Evolutionary conservation across 306 rosid species (phyloP).

Genomic region (Corylus americana): DNA sequence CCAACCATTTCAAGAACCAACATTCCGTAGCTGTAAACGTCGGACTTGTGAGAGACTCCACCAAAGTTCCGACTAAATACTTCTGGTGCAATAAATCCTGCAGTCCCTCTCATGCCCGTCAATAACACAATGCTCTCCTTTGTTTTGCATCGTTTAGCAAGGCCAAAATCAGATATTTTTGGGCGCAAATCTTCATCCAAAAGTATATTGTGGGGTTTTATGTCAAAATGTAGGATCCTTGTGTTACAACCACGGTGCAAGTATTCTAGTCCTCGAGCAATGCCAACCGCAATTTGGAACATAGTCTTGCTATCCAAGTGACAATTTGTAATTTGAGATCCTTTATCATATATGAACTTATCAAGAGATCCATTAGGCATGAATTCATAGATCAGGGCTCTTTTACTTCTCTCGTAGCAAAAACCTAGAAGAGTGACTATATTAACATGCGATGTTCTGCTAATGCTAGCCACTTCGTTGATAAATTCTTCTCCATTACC

Average conservation of each 20-base stretch:
- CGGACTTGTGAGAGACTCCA: slow-evolving; percentile 33
- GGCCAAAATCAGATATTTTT: slow-evolving; percentile 47
- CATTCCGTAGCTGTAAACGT: slow-evolving; percentile 49
- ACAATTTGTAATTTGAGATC: slow-evolving; percentile 4
- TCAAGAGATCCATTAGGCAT: slow-evolving; percentile 48
- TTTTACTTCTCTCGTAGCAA: slow-evolving; percentile 32
- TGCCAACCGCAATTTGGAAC: slow-evolving; percentile 29
- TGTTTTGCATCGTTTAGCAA: slow-evolving; percentile 37
- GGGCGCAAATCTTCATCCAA: slow-evolving; percentile 24
- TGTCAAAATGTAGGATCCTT: slow-evolving; percentile 44
- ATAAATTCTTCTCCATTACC: slow-evolving; percentile 45
- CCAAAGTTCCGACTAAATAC: slow-evolving; percentile 30
- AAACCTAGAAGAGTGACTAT: slow-evolving; percentile 44
- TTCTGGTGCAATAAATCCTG: slow-evolving; percentile 40
- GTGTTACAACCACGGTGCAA: slow-evolving; percentile 18
- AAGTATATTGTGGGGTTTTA: background rate
- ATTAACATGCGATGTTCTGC: slow-evolving; percentile 42
- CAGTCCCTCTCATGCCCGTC: slow-evolving; percentile 31
- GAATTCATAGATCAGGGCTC: slow-evolving; percentile 42
- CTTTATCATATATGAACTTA: slow-evolving; percentile 17
- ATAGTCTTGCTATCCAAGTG: slow-evolving; percentile 17
- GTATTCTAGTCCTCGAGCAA: slow-evolving; percentile 47
- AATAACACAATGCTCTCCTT: slow-evolving; percentile 35
- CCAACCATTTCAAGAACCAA: slow-evolving; percentile 38
- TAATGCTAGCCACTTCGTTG: slow-evolving; percentile 49